Base-by-base conservation (phyloP, 805 yeast genomes). In the Torulaspora gathmanii region DNA sequence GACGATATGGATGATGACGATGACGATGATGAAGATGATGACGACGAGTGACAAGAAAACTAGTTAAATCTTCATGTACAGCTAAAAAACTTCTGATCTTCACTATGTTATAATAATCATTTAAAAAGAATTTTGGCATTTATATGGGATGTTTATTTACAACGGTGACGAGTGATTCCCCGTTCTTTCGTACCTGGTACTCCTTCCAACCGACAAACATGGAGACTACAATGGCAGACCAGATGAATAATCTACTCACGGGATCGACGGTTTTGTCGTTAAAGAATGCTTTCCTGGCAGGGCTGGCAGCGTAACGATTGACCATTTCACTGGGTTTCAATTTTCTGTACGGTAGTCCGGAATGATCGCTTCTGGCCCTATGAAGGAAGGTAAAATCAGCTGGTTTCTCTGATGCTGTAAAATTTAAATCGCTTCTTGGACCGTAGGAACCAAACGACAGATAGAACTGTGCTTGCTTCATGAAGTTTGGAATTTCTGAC, bases 401-500 rank as follows among this genome's bases (percentile, higher is more conserved):
- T 1, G 86, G 89, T 6, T 40, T 49, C 11, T 20, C 33, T 3
- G 35, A 34, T 11, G 39, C 11, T 8, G 29, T 69, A 78, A 70
- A 51, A 70, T 70, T 64, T 44, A 82, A 74, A 16, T 76, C 75
- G 38, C 76, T 80, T 50, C 95, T 70, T 1, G 79, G 82, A 0
- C 89, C 93, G 73, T 84, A 78, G 38, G 82, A 70, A 2, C 90
- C 90, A 62, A 80, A 85, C 0, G 82, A 73, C 25, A 82, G 71
- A 65, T 73, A 81, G 60, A 79, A 82, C 8, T 78, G 73, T 51
- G 82, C 68, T 49, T 74, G 69, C 57, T 83, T 82, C 42, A 74
- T 74, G 40, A 75, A 72, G 10, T 49, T 49, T 3, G 77, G 69
- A 36, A 82, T 51, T 33, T 68, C 63, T 2, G 61, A 60, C 95